Conservation (phyloP, 2,329 filamentous ascomycete species). For the Escovopsis weberi region DNA sequence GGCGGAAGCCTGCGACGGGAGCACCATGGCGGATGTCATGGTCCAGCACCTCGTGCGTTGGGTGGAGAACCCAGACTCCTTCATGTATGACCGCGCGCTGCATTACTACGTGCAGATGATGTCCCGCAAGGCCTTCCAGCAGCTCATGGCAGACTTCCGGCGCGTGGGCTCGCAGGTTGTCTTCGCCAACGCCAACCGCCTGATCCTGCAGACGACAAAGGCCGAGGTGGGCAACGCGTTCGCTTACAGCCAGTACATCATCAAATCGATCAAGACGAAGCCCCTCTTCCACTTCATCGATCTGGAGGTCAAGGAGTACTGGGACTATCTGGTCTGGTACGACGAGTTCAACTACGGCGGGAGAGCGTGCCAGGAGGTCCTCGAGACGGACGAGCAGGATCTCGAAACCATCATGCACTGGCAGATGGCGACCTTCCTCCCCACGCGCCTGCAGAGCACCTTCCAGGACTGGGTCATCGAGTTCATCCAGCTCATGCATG, state of each 20-base stretch:
- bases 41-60: conserved; percentile 95
- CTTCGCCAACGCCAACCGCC: conserved; percentile 80
- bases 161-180: conserved; percentile 89
- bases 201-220: conserved; percentile 92
- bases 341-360: conserved; percentile 98
- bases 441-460: conserved; percentile 59
- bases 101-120: conserved; percentile 99
- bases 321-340: conserved; percentile 98
- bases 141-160: conserved; percentile 92
- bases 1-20: conserved; percentile 81
- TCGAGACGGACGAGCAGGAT: conserved; percentile 56
- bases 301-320: conserved; percentile 94
- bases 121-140: conserved; percentile 91
- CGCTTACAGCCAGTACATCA: conserved; percentile 92
- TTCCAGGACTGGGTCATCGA: conserved; percentile 92
- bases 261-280: conserved; percentile 93
- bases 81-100: conserved; percentile 84
- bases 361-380: conserved; percentile 73
- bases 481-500: conserved; percentile 90
- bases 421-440: conserved; percentile 88
- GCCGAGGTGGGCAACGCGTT: conserved; percentile 92
- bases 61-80: conserved; percentile 87
- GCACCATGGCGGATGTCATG: conserved; percentile 91
- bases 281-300: conserved; percentile 96
- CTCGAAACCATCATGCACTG: conserved; percentile 95